A percentile compares a stretch with the other conserved stretches of the same genome.
These are phyloP conservation scores for Kokia cookei DNA, from an alignment of 441 rosid genomes.

Conservation along the genomic window DNA sequence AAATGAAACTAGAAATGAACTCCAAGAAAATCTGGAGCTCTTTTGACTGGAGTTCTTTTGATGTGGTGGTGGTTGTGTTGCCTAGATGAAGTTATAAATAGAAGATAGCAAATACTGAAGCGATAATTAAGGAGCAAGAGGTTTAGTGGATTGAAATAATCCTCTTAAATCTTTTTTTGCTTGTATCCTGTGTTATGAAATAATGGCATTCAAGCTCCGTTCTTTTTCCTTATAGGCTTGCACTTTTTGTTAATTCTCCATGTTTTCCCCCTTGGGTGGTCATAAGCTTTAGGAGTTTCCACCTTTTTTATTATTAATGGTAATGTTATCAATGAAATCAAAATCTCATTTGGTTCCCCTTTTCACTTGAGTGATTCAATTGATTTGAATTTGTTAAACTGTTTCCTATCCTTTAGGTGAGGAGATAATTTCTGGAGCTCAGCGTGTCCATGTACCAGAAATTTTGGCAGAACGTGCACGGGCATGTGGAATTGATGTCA, in stretches of 20 bases:
- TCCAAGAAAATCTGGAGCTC: not conserved
- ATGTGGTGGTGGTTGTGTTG: not conserved
- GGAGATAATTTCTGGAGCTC: constrained; percentile 96
- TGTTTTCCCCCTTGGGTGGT: not conserved
- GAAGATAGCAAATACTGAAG: not conserved
- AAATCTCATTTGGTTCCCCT: not conserved
- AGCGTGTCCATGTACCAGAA: constrained; percentile 82
- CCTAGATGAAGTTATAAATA: not conserved
- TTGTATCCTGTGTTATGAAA: not conserved
- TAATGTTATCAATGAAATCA: not conserved
- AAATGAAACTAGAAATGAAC: not conserved
- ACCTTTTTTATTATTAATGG: not conserved
- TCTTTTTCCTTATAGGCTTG: not conserved
- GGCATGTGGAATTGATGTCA: constrained; percentile 71
- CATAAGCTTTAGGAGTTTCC: not conserved
- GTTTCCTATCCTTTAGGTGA: constrained; percentile 43
- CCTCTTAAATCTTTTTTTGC: not conserved
- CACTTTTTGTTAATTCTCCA: not conserved
- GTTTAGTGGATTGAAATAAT: not conserved
- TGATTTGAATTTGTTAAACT: not conserved
- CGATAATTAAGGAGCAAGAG: not conserved
- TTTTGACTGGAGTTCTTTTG: not conserved
- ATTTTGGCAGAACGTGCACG: constrained; percentile 65
- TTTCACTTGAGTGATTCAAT: not conserved
- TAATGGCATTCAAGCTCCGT: not conserved